A percentile compares a stretch with the other conserved stretches of the same genome.
Conservation (phyloP, 2,329 filamentous ascomycete species). For the Drechslerella dactyloides region DNA sequence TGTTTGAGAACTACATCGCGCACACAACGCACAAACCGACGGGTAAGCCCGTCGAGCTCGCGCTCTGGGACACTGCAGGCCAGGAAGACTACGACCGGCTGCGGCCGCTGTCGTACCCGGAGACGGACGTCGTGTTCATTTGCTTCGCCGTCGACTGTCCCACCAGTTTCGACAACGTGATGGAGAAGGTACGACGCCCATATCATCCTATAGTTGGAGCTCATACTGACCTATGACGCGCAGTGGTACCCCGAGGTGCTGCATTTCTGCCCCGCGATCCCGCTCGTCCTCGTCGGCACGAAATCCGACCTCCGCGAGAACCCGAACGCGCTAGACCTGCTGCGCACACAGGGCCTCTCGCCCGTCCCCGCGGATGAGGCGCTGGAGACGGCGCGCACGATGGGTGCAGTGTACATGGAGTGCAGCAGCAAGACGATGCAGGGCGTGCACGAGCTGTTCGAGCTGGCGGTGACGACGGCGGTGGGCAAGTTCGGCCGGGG, state of each 20-base stretch:
- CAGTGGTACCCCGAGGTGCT: constrained; percentile 99
- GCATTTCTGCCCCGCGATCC: constrained; percentile 97
- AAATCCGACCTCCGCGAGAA: constrained; percentile 97
- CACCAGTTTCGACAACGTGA: constrained; percentile 95
- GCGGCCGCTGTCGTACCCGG: constrained; percentile 92
- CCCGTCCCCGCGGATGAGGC: constrained; percentile 93
- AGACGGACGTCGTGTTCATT: constrained; percentile 96
- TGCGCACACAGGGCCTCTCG: constrained; percentile 95
- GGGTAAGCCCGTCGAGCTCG: constrained; percentile 94
- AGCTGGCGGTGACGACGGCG: constrained; percentile 85
- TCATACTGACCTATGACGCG: constrained; percentile 1
- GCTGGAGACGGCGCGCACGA: constrained; percentile 83
- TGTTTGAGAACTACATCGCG: constrained; percentile 99
- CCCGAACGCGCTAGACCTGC: constrained; percentile 95
- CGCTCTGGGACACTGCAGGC: constrained; percentile 96
- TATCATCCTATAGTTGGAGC: constrained; percentile 27
- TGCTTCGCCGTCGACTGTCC: constrained; percentile 99
- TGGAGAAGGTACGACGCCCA: constrained; percentile 82
- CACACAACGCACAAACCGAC: constrained; percentile 86
- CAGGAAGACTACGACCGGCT: constrained; percentile 98
- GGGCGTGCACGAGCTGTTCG: constrained; percentile 96
- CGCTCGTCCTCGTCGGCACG: constrained; percentile 90
- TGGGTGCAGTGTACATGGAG: constrained; percentile 95
- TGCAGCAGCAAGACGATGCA: constrained; percentile 98
- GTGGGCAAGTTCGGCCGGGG: constrained; percentile 71